Conservation (phyloP, 805 yeast species). For the Metschnikowia reukaufii region DNA sequence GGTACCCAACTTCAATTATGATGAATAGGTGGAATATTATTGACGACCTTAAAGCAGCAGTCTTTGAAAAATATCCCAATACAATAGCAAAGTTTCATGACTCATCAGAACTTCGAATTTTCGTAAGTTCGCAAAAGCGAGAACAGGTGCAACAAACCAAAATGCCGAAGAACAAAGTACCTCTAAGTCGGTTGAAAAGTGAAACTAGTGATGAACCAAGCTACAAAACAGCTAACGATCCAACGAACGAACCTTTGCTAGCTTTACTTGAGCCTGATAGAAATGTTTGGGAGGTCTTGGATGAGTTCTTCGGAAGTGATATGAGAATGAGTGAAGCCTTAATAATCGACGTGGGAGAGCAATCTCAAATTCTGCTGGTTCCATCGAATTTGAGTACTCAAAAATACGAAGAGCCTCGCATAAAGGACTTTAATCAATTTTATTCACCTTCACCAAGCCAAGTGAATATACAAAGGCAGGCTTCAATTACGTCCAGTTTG, state of each 20-base stretch:
- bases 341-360: slow-evolving; percentile 45
- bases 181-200: slow-evolving; percentile 10
- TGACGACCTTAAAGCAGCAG: slow-evolving; percentile 75
- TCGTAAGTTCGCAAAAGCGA: slow-evolving; percentile 1
- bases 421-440: background rate
- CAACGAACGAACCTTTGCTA: background rate
- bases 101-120: slow-evolving; percentile 61
- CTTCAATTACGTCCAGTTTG: slow-evolving; percentile 13
- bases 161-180: slow-evolving; percentile 6
- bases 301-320: slow-evolving; percentile 61
- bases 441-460: slow-evolving; percentile 6
- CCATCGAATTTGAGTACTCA: background rate
- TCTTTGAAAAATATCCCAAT: slow-evolving; percentile 66
- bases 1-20: slow-evolving; percentile 67
- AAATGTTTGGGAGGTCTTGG: slow-evolving; percentile 56
- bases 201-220: slow-evolving; percentile 9
- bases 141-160: slow-evolving; percentile 6
- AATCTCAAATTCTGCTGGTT: slow-evolving; percentile 4
- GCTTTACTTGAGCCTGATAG: slow-evolving; percentile 59
- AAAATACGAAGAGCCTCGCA: background rate
- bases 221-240: background rate
- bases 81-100: slow-evolving; percentile 60
- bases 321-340: slow-evolving; percentile 68
- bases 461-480: background rate
- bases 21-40: slow-evolving; percentile 64